Base-by-base conservation (phyloP, 129 eudicot species). In the Helianthus annuus region DNA sequence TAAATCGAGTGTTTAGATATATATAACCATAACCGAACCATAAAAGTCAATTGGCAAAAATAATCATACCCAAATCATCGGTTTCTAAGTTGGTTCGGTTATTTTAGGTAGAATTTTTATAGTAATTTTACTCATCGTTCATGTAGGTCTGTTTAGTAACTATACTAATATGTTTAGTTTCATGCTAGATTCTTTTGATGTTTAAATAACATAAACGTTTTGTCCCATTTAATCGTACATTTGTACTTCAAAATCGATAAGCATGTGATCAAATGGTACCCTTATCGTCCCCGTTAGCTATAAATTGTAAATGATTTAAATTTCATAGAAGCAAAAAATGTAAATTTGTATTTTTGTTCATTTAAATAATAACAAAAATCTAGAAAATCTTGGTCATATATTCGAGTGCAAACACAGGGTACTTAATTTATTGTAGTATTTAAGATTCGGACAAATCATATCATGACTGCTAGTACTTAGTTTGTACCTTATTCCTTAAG, bases 401-500 rank as follows among this genome's bases (percentile, higher is more conserved):
- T 53, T 77, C 71, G 51, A 49, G 65, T 62, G 58, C 71, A 69
- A 77, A 69, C 56, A 55, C 5, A 49, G 15, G 58, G 71, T 52
- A 70, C 81, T 70, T 77, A 70, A 70, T 62, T 51, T 10, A 76
- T 51, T 77, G 15, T 58, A 38, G 69, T 40, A 64, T 69, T 59
- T 48, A 62, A 62, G 76, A 77, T 69, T 61, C 76, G 49, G 71
- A 61, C 76, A 77, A 68, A 77, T 77, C 64, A 59, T 59, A 76
- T 45, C 27, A 74, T 36, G 53, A 13, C 16, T 74, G 48, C 44
- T 38, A 61, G 75, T 76, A 76, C 81, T 70, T 70, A 69, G 55
- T 24, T 69, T 69, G 81, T 70, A 77, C 81, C 53, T 77, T 70
- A 77, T 77, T 61, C 81, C 76, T 77, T 77, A 71, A 71, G 62